Base-by-base conservation (phyloP, 2,329 filamentous ascomycete species). In the Fusarium nematophilum region DNA sequence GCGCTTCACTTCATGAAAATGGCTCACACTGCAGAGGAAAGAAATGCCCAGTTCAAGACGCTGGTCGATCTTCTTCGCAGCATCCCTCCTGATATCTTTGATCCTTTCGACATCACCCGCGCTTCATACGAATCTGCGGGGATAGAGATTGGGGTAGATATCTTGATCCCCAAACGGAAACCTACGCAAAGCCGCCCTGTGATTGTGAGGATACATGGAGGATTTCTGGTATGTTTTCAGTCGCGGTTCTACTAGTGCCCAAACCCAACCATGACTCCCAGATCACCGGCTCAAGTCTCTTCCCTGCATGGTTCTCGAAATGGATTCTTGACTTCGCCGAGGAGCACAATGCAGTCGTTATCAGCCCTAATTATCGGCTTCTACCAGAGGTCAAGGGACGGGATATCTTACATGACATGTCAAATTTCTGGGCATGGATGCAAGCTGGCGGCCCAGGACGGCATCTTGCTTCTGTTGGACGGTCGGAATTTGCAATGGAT, bases 401-500 rank as follows among this genome's bases (percentile, higher is more conserved):
- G 4, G 53, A 57, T n/a, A 53, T 53, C 9, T 15, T 53, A 10
- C 17, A 53, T 3, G 53, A 57, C 13, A 47, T 57, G 34, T 27
- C 23, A 11, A 39, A 49, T n/a, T 57, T 57, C 15, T 57, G 54
- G 54, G 3, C 11, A 7, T 57, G 54, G 54, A 11, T 57, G 4
- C 14, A 27, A 1, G 18, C 39, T n/a, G 34, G 40, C 18, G 40
- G 40, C 3, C 27, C 43, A 7, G 18, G 25, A 14, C 9, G 1
- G 6, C 18, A 39, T 5, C 21, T 50, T 14, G 4, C 9, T 2
- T 7, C 15, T 4, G 10, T 44, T 10, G 33, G 36, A 21, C 23
- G 29, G 14, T n/a, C 17, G 14, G 27, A 46, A 9, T 7, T 46
- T 18, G n/a, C n/a, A 6, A 11, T 46, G 14, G 18, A 53, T 13